A percentile compares a stretch with the other conserved stretches of the same genome.
Evolutionary conservation across 2,329 filamentous ascomycete species (phyloP).

Genomic region (Rutstroemia sp.): DNA sequence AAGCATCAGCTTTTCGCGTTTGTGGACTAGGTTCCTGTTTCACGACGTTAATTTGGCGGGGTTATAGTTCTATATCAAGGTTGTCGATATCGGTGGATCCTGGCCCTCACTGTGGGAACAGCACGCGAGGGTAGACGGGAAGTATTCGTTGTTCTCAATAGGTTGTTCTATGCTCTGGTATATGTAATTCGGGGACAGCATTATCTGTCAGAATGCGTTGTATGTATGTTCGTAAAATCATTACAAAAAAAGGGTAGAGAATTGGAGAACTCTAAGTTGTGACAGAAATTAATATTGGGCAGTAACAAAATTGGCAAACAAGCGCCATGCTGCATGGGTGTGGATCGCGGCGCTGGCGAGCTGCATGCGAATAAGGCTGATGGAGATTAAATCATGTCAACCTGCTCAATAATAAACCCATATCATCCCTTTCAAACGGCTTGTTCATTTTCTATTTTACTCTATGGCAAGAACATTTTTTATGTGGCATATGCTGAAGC

Average conservation of each 20-base stretch:
- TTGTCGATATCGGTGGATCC: constrained; percentile 23
- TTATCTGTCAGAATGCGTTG: constrained; percentile 15
- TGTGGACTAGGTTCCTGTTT: constrained; percentile 22
- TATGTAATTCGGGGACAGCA: constrained; percentile 12
- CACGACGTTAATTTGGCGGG: constrained; percentile 26
- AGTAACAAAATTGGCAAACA: constrained; percentile 7
- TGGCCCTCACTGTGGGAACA: constrained; percentile 9
- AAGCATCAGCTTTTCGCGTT: constrained; percentile 22
- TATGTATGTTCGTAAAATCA: constrained; percentile 17
- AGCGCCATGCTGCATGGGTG: not conserved
- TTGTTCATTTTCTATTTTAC: too few relatives aligned
- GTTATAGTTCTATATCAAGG: constrained; percentile 24
- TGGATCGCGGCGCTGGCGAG: not conserved
- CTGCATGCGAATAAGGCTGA: constrained; percentile 6
- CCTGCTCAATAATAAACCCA: not conserved
- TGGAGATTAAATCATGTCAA: not conserved
- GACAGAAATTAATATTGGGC: constrained; percentile 1
- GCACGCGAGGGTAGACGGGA: constrained; percentile 3
- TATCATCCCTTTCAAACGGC: not conserved
- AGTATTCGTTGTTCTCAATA: constrained; percentile 5
- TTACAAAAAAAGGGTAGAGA: constrained; percentile 2
- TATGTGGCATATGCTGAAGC: too few relatives aligned
- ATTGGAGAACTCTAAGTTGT: not conserved
- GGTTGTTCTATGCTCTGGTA: constrained; percentile 1
- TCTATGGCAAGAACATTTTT: too few relatives aligned